These are phyloP conservation scores for Blumeriella jaapii DNA, from an alignment of 2,329 filamentous ascomycete genomes.

Conservation along the genomic window DNA sequence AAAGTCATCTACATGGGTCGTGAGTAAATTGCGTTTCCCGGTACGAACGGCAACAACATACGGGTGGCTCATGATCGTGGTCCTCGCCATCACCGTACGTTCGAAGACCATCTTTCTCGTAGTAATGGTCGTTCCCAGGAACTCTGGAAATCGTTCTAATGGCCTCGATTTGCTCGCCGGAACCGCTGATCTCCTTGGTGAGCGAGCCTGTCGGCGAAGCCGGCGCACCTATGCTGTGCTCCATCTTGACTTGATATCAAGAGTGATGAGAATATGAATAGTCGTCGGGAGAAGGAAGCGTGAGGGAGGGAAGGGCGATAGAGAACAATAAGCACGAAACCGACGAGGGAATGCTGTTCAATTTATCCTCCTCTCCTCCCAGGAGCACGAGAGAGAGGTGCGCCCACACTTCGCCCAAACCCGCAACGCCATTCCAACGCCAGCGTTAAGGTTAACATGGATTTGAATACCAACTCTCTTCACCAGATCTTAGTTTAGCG, in stretches of 20 bases:
- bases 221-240: slow-evolving; percentile 1
- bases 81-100: slow-evolving; percentile 36
- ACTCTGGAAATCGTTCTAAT: slow-evolving; percentile 18
- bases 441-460: too few relatives aligned
- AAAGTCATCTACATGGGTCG: slow-evolving; percentile 34
- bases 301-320: too few relatives aligned
- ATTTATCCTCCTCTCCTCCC: too few relatives aligned
- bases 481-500: too few relatives aligned
- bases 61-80: slow-evolving; percentile 35
- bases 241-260: slow-evolving; percentile 1
- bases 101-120: slow-evolving; percentile 28
- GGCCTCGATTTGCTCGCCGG: slow-evolving; percentile 13
- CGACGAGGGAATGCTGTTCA: too few relatives aligned
- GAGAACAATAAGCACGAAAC: too few relatives aligned
- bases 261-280: background rate
- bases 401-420: too few relatives aligned
- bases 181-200: slow-evolving; percentile 12
- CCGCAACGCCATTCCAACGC: too few relatives aligned
- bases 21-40: slow-evolving; percentile 8
- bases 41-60: slow-evolving; percentile 19
- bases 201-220: slow-evolving; percentile 14
- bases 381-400: too few relatives aligned
- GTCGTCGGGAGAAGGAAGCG: background rate
- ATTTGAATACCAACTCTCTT: too few relatives aligned
- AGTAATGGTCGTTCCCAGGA: slow-evolving; percentile 18